These are phyloP conservation scores for Sporothrix variecibatus DNA, from an alignment of 2,329 filamentous ascomycete genomes.

Conservation along the genomic window DNA sequence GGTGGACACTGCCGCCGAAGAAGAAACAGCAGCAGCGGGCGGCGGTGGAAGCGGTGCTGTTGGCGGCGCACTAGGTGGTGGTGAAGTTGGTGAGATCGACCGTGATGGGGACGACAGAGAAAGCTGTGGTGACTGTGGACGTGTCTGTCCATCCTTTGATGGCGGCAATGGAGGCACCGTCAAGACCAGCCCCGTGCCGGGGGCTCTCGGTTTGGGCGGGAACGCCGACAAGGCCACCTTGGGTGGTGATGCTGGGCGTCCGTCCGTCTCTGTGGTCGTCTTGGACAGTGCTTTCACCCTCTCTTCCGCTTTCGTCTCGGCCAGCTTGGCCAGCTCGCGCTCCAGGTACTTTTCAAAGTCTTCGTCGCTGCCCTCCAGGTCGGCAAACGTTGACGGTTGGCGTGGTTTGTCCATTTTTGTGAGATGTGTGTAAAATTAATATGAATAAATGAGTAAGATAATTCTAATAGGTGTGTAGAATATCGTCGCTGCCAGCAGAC, in stretches of 20 bases:
- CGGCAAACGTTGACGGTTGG: neutral
- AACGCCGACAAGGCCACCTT: neutral
- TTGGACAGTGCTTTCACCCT: neutral
- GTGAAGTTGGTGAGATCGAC: neutral
- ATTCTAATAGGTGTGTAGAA: neutral
- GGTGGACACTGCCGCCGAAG: neutral
- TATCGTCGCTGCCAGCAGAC: conserved; percentile 17
- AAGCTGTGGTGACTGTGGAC: neutral
- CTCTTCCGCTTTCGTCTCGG: neutral
- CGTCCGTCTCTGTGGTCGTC: too few relatives aligned
- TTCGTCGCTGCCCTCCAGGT: conserved; percentile 8
- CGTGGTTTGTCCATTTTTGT: neutral
- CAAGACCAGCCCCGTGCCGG: neutral
- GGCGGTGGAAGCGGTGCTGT: neutral
- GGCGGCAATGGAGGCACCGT: neutral
- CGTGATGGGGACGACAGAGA: neutral
- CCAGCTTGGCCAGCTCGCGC: conserved; percentile 9
- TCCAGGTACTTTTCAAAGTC: conserved; percentile 23
- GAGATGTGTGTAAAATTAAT: too few relatives aligned
- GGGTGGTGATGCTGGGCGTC: neutral
- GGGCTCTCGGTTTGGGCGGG: neutral
- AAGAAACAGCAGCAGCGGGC: neutral
- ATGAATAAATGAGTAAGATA: too few relatives aligned
- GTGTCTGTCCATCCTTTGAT: neutral
- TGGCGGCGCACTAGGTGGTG: neutral